Evolutionary conservation across 1,284 basidiomycete species (phyloP), one percentile per base, ranked within the genome.

Genomic region (Vanrija sp.): DNA sequence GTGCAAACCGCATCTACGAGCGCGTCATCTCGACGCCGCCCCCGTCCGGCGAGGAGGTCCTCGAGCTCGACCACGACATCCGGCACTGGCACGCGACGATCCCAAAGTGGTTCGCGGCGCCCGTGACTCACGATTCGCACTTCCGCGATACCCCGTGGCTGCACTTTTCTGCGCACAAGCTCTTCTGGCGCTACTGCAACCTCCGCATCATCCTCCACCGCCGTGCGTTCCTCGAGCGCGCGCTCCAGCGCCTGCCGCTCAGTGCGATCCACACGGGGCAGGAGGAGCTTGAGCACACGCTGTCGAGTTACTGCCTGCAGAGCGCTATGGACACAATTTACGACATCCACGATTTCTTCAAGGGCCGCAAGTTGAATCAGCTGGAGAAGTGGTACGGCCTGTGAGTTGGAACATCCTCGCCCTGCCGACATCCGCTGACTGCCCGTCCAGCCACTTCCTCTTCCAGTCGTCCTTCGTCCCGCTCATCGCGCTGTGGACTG

Each of bases 101-200:
- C 6, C 64, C 59, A 1, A 18, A 49, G 16, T 63, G 61, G 59
- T 54, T 63, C 51, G 52, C 46, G 14, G 23, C 46, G 1, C 18
- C 47, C 12, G 51, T 50, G 1, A 55, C 51, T 3, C 49, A 49
- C 18, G 34, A 34, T 12, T 15, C 44, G 12, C 50, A 48, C 51
- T 52, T 57, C 43, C 21, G 19, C 26, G 59, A 57, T 40, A 58
- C 55, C 10, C 57, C 62, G 6, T 65, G 59, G 61, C 57, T 63
- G 3, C 51, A 58, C 47, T 65, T 65, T 26, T 54, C 62, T 2
- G 57, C 55, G 0, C 57, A 63, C 53, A 65, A 65, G 57, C 58
- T 65, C 18, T 60, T 56, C 53, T 65, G 64, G 64, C 51, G 64
- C 2, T 65, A 64, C 52, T 51, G 49, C 49, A 65, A 65, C 50